Evolutionary conservation across 495 filamentous ascomycete genomes (phyloP), one percentile per base, ranked within the genome.

Genomic region (Annulohypoxylon maeteangense): DNA sequence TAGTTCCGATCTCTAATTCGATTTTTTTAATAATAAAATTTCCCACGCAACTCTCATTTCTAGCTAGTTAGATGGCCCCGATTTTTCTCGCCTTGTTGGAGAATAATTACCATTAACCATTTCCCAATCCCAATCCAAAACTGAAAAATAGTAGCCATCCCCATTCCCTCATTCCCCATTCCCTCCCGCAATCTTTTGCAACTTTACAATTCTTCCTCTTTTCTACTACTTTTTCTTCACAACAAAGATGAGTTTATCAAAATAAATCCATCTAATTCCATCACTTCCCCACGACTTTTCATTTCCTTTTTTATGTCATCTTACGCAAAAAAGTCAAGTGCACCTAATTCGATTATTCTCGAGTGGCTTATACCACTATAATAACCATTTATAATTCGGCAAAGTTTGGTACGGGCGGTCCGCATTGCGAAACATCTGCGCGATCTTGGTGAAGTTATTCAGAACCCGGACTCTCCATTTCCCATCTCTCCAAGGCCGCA

Each of bases 241-340:
- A 79, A 81, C 89, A 83, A 84, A 81, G 79, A 83, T 62, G 85
- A 82, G 66, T 79, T 81, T 29, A 81, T 83, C 1, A 75, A 78
- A 40, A 84, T 82, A 83, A 86, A 81, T 62, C 80, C 85, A 80
- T 86, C 86, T 44, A 84, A 72, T 78, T 82, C 76, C 66, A 68
- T 64, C 53, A 72, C 63, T 68, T 65, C 57, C 56, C 64, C 68
- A 34, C 63, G 40, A 38, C 64, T 74, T 76, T 70, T 44, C 74
- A 76, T 79, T 71, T 44, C 68, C 65, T 40, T 60, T 54, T 42
- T 60, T 62, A 68, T 40, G 72, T 73, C 81, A 80, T 81, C 73
- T 48, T 64, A 60, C 74, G 69, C 78, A 65, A 36, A 70, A 32
- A 62, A 68, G n/a, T 68, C 58, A 34, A 55, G 76, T 70, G 80